Base-by-base conservation (phyloP, 768 basidiomycete species). In the Vararia minispora region DNA sequence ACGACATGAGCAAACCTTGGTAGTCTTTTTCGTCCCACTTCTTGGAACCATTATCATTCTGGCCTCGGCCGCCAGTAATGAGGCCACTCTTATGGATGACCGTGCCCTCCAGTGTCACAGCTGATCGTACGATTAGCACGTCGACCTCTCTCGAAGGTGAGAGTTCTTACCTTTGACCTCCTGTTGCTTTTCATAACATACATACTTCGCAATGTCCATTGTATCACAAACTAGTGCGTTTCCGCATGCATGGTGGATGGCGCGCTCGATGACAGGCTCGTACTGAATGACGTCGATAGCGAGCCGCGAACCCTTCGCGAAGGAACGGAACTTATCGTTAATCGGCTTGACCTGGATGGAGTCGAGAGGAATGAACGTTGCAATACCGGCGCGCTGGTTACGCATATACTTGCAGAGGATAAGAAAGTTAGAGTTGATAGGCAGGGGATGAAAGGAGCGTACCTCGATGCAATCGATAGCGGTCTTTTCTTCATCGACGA, bases 381-480 rank as follows among this genome's bases (percentile, higher is more conserved):
- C 94, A 60, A 91, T 88, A 1, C 94, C 95, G 0, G 85, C 78
- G 25, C 92, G 83, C 59, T 95, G 90, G 43, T 83, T 91, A 44
- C 90, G 82, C 75, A 99, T 76, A 58, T 95, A 97, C 83, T 91
- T 23, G 13, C 6, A 22, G n/a, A 33, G 20, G 23, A 49, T 30
- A 16, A 27, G 12, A 13, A 30, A 3, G 18, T 16, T 16, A n/a
- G 28, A 14, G 4, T 26, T 32, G 26, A 28, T 20, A 20, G 9
- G 26, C 16, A 22, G 33, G 33, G n/a, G 20, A 7, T 22, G 31
- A 18, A 11, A 18, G 18, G 14, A 21, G 50, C 64, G 32, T 44
- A 86, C 89, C 68, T 97, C 90, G 51, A 98, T 97, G 56, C 94
- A 98, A 49, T 92, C 89, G 40, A 98, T 95, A 2, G 89, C 95